A percentile compares a stretch with the other conserved stretches of the same genome.
phyloP scores from a whole-genome alignment of 23 red algal genomes.

The Cyanidioschyzon merolae region DNA sequence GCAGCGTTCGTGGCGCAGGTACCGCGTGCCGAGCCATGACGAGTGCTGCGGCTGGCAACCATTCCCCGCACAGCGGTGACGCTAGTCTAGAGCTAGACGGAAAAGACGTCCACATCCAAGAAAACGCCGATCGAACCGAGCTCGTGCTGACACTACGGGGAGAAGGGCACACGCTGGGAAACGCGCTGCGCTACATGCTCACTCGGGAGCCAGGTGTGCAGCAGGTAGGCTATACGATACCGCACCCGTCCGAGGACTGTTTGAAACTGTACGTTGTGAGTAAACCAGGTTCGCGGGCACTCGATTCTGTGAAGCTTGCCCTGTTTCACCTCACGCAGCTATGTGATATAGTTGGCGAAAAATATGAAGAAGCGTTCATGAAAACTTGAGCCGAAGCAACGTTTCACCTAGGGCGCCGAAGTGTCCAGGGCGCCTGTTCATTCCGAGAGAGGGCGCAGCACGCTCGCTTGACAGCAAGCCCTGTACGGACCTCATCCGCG shows the following conservation, averaged over 20 bases:
- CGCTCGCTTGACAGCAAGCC: too few species aligned
- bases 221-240: constrained; percentile 90
- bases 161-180: constrained; percentile 96
- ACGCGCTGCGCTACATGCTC: constrained; percentile 82
- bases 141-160: constrained; percentile 47
- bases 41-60: too few species aligned
- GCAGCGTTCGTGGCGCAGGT: too few species aligned
- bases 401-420: too few species aligned
- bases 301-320: neutral
- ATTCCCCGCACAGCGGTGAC: too few species aligned
- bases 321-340: neutral
- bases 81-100: too few species aligned
- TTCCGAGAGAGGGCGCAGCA: too few species aligned
- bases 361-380: neutral
- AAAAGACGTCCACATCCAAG: neutral
- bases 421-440: too few species aligned
- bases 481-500: too few species aligned
- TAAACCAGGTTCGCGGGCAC: neutral
- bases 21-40: too few species aligned
- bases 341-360: neutral
- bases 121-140: constrained; percentile 26
- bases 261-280: constrained; percentile 64
- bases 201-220: constrained; percentile 40
- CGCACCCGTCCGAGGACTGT: constrained; percentile 83
- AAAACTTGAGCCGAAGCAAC: too few species aligned